Evolutionary conservation across 148 eudicot genomes (phyloP).

Genomic region (Drosera capensis): DNA sequence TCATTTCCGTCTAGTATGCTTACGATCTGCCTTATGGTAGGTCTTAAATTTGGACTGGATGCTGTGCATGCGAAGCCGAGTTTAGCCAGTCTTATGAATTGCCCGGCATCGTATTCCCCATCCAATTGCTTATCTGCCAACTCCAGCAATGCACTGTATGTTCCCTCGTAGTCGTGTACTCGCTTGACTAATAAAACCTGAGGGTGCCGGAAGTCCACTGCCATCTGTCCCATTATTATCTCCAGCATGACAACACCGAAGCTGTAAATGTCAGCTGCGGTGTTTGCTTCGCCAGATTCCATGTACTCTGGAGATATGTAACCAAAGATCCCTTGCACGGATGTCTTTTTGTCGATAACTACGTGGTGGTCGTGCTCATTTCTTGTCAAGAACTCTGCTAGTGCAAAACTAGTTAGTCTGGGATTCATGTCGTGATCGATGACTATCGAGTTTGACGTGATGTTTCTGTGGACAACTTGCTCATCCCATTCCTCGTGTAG

Average conservation of each 20-base stretch:
- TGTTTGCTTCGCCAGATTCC: conserved; percentile 72
- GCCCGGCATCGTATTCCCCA: conserved; percentile 33
- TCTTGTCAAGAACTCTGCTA: conserved; percentile 75
- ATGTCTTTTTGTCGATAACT: conserved; percentile 28
- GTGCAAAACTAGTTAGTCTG: conserved; percentile 65
- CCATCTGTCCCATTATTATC: conserved; percentile 66
- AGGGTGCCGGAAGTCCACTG: conserved; percentile 65
- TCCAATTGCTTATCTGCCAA: conserved; percentile 51
- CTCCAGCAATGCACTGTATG: conserved; percentile 29
- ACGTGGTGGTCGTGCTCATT: conserved; percentile 60
- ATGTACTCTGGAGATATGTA: conserved; percentile 90
- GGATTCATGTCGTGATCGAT: conserved; percentile 78
- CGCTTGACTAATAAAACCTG: conserved; percentile 50
- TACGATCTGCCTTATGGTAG: conserved; percentile 64
- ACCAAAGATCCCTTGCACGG: conserved; percentile 77
- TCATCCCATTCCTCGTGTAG: conserved; percentile 99
- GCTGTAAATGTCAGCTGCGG: conserved; percentile 80
- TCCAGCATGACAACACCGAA: conserved; percentile 87
- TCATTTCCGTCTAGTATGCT: conserved; percentile 72
- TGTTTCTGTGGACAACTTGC: conserved; percentile 82
- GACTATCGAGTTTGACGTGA: conserved; percentile 62
- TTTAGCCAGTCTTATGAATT: conserved; percentile 44
- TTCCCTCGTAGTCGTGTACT: conserved; percentile 40
- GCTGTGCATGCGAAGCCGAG: conserved; percentile 77
- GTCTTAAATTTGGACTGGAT: conserved; percentile 47